A percentile compares a stretch with the other conserved stretches of the same genome.
phyloP scores from a whole-genome alignment of 139 green algal species.

The Medakamo hakoo region DNA sequence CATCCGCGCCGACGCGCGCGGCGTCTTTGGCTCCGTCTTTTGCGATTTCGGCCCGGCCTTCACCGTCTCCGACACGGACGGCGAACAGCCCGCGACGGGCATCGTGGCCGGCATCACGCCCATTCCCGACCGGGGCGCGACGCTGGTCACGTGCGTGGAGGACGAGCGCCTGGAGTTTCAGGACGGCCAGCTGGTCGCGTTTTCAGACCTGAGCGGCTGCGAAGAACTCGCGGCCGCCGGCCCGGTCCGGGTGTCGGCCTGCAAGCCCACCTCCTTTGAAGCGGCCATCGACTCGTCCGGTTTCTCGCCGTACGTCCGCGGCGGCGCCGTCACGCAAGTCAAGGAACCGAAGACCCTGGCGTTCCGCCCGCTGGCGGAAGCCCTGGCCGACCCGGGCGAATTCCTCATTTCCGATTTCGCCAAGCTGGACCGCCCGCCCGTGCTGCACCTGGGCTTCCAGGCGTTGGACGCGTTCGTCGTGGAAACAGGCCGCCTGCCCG shows the following conservation, averaged over 20 bases:
- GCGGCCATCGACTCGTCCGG: constrained; percentile 73
- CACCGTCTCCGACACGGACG: constrained; percentile 73
- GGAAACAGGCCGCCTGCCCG: constrained; percentile 38
- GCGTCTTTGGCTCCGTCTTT: constrained; percentile 91
- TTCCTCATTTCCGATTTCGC: constrained; percentile 92
- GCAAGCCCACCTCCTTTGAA: constrained; percentile 84
- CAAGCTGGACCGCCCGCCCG: constrained; percentile 71
- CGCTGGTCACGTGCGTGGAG: constrained; percentile 89
- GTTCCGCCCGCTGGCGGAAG: constrained; percentile 60
- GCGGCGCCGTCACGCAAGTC: constrained; percentile 82
- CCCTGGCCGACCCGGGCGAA: constrained; percentile 70
- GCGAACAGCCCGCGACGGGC: constrained; percentile 77
- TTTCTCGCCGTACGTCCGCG: constrained; percentile 33
- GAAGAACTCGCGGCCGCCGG: constrained; percentile 57
- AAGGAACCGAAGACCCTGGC: constrained; percentile 74
- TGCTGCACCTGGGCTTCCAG: constrained; percentile 87
- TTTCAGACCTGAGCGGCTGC: constrained; percentile 85
- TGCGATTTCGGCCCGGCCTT: constrained; percentile 88
- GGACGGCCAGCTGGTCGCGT: constrained; percentile 64
- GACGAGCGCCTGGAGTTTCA: constrained; percentile 96
- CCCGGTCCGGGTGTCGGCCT: constrained; percentile 62
- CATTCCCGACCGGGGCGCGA: constrained; percentile 19
- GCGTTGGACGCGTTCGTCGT: constrained; percentile 68
- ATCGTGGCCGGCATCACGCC: constrained; percentile 83
- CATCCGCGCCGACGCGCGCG: constrained; percentile 59